phyloP scores from a whole-genome alignment of 306 rosid genomes.

The Trifolium fragiferum region DNA sequence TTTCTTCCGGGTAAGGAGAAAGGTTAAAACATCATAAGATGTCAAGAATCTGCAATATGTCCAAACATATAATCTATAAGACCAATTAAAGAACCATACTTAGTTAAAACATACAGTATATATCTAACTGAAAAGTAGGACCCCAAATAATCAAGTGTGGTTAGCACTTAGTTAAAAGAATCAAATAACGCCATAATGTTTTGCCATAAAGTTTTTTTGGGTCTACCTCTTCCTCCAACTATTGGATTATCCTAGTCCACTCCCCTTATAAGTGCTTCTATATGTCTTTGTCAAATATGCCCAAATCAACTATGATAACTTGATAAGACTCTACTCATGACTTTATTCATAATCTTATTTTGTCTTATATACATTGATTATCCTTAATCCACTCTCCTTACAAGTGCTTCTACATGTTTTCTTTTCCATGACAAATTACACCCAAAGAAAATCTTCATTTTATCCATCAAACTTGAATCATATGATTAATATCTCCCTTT shows the following conservation, averaged over 20 bases:
- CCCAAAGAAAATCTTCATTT: not conserved
- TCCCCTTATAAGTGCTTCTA: not conserved
- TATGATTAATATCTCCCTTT: not conserved
- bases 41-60: slow-evolving; percentile 82
- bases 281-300: not conserved
- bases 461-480: not conserved
- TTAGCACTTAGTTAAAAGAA: not conserved
- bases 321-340: not conserved
- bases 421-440: not conserved
- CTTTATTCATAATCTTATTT: not conserved
- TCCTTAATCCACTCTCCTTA: not conserved
- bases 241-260: not conserved
- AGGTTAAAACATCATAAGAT: slow-evolving; percentile 53
- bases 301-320: not conserved
- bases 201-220: not conserved
- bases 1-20: slow-evolving; percentile 33
- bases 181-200: not conserved
- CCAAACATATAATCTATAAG: slow-evolving; percentile 31
- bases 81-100: slow-evolving; percentile 27
- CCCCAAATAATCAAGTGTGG: not conserved
- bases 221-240: not conserved
- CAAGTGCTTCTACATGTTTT: not conserved
- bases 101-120: no score
- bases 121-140: not conserved
- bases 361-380: not conserved